Conservation (phyloP, 73 alveolate genomes). For the Durusdinium trenchii region DNA sequence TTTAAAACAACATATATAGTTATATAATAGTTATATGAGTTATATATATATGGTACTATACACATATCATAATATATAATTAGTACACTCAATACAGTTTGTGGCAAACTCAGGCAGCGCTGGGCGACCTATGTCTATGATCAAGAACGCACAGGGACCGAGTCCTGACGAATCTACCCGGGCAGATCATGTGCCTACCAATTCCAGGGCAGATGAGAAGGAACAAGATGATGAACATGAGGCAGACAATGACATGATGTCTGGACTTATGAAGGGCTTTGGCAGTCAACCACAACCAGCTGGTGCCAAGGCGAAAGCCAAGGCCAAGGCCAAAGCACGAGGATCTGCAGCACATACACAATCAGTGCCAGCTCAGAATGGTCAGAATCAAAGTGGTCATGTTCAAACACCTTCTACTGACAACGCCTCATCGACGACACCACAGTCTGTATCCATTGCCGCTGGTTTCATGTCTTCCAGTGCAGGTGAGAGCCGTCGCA, state of each 20-base stretch:
- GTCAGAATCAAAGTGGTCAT: too few species aligned
- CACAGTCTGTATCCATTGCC: too few species aligned
- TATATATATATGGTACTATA: too few species aligned
- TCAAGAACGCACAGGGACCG: not conserved
- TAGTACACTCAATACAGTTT: too few species aligned
- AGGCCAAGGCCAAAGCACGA: not conserved
- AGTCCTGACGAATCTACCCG: not conserved
- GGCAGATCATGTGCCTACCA: not conserved
- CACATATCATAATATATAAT: too few species aligned
- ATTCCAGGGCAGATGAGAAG: not conserved
- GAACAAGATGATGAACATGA: not conserved
- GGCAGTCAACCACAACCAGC: not conserved
- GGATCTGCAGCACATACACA: not conserved
- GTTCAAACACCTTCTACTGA: too few species aligned
- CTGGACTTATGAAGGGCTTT: not conserved
- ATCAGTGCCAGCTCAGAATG: too few species aligned
- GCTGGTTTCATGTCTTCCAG: too few species aligned
- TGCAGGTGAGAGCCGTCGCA: too few species aligned
- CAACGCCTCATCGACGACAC: too few species aligned
- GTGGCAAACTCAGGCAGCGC: not conserved
- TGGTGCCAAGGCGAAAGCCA: not conserved
- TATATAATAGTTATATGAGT: too few species aligned
- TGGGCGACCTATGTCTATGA: not conserved
- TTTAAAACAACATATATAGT: too few species aligned
- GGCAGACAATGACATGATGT: not conserved